Evolutionary conservation across 352 stramenopile species (phyloP).

Genomic region (Chrysophaeum taylorii): DNA sequence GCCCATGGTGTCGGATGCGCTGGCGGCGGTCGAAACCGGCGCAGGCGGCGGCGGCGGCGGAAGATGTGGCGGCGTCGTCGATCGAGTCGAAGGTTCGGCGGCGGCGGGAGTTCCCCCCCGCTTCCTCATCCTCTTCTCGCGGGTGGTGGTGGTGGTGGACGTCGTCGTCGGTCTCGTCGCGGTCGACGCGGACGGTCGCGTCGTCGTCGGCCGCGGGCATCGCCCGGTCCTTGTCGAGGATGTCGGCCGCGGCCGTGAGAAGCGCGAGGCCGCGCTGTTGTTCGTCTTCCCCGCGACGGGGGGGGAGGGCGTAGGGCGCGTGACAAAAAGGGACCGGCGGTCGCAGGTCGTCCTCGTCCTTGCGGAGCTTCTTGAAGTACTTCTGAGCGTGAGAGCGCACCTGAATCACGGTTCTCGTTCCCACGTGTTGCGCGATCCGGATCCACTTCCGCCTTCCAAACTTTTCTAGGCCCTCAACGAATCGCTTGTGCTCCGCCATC

Average conservation of each 20-base stretch:
- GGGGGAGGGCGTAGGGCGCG: neutral
- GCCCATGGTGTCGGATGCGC: too few relatives aligned
- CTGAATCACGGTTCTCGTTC: constrained; percentile 63
- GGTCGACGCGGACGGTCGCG: neutral
- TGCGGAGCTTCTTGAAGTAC: constrained; percentile 64
- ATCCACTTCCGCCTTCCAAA: constrained; percentile 62
- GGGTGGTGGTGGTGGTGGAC: too few relatives aligned
- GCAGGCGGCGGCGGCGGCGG: too few relatives aligned
- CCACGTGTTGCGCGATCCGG: constrained; percentile 65
- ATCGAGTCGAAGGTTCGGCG: too few relatives aligned
- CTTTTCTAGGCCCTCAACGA: constrained; percentile 62
- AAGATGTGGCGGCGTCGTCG: too few relatives aligned
- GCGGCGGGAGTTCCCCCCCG: too few relatives aligned
- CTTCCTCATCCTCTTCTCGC: too few relatives aligned
- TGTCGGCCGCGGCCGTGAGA: neutral
- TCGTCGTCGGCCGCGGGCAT: neutral
- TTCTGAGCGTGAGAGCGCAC: constrained; percentile 70
- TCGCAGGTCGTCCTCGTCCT: neutral
- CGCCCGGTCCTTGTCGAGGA: neutral
- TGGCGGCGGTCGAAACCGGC: too few relatives aligned
- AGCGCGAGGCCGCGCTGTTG: neutral
- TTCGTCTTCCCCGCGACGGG: neutral
- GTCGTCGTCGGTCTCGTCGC: neutral
- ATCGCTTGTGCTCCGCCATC: constrained; percentile 56
- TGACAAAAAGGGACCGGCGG: too few relatives aligned